Conservation (phyloP, 1,139 yeast species). For the Yamadazyma atlantica region DNA sequence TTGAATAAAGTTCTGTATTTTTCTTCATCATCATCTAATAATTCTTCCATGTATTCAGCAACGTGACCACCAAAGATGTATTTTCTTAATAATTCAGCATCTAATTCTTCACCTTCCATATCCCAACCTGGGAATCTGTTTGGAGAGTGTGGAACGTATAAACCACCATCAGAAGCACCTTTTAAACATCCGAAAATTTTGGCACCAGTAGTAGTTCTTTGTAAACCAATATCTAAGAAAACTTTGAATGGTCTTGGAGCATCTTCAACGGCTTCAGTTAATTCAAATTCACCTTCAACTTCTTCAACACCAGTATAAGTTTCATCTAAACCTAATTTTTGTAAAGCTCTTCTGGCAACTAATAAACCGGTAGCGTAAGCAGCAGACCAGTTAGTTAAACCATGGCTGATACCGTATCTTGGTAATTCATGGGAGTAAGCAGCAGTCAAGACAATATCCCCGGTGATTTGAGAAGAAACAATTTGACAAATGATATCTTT, state of each 20-base stretch:
- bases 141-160: slow-evolving; percentile 98
- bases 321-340: slow-evolving; percentile 98
- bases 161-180: slow-evolving; percentile 99
- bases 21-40: slow-evolving; percentile 99
- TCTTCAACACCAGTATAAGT: slow-evolving; percentile 99
- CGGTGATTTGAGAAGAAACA: slow-evolving; percentile 93
- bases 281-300: slow-evolving; percentile 98
- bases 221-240: slow-evolving; percentile 98
- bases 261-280: slow-evolving; percentile 99
- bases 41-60: slow-evolving; percentile 99
- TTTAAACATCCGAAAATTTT: slow-evolving; percentile 98
- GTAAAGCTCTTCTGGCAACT: slow-evolving; percentile 98
- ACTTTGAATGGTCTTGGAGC: slow-evolving; percentile 99
- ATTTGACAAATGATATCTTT: slow-evolving; percentile 98
- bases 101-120: slow-evolving; percentile 97
- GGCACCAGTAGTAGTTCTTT: slow-evolving; percentile 99
- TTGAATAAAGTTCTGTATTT: slow-evolving; percentile 96
- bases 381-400: slow-evolving; percentile 99
- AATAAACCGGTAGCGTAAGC: slow-evolving; percentile 99
- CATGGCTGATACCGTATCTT: slow-evolving; percentile 95
- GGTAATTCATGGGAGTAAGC: slow-evolving; percentile 99
- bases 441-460: slow-evolving; percentile 94
- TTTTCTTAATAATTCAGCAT: slow-evolving; percentile 95
- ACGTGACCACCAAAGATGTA: slow-evolving; percentile 99
- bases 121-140: slow-evolving; percentile 99